Conservation (phyloP, 1,284 basidiomycete species). For the Ceratobasidium sp. region DNA sequence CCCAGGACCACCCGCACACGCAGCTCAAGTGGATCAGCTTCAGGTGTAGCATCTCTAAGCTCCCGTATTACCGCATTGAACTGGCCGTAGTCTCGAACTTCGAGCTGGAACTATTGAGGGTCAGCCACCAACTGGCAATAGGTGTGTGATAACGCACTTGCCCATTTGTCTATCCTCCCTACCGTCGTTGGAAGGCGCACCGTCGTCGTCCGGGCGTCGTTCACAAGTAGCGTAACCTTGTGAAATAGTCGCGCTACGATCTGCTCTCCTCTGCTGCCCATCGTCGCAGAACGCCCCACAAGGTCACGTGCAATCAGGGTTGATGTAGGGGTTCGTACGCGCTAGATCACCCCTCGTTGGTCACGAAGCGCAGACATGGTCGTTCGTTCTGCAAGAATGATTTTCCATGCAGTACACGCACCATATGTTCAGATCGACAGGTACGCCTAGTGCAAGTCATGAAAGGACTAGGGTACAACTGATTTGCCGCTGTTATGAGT, state of each 20-base stretch:
- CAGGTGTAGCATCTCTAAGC: constrained; percentile 66
- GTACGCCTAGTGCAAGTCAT: too few species aligned
- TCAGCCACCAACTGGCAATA: constrained; percentile 39
- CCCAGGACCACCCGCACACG: constrained; percentile 78
- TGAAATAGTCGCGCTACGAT: constrained; percentile 83
- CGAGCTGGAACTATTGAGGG: constrained; percentile 77
- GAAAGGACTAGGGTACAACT: too few species aligned
- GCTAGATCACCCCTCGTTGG: too few species aligned
- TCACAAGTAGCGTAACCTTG: constrained; percentile 79
- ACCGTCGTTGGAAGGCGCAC: neutral
- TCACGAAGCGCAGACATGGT: too few species aligned
- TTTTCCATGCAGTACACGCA: too few species aligned
- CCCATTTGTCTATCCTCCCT: constrained; percentile 80
- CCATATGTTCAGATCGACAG: too few species aligned
- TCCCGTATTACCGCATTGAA: constrained; percentile 62
- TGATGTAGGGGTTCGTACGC: too few species aligned
- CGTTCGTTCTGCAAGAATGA: too few species aligned
- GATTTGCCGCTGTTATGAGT: too few species aligned
- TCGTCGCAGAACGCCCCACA: constrained; percentile 43
- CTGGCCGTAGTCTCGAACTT: constrained; percentile 66
- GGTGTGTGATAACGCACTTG: constrained; percentile 57
- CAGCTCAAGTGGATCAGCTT: constrained; percentile 66
- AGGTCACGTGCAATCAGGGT: constrained; percentile 41
- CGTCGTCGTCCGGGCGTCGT: constrained; percentile 66
- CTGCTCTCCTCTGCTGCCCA: constrained; percentile 74